Percentiles rank a stretch among this genome's conserved stretches.
Evolutionary conservation across 768 basidiomycete species (phyloP).

Genomic region (Lenzites betulinus): DNA sequence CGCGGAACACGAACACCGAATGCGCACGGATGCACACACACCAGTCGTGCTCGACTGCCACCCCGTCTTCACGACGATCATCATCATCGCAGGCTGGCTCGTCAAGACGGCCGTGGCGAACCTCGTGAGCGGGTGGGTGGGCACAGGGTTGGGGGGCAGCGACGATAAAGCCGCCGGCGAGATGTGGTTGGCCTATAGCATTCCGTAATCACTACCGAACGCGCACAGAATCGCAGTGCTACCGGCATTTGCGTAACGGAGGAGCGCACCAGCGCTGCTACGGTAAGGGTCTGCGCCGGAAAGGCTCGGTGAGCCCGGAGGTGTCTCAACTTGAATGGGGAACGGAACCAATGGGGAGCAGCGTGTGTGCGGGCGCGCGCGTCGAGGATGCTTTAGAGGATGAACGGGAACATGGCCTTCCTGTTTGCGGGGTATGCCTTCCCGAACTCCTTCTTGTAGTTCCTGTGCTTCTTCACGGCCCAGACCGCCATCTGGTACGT

Average conservation of each 20-base stretch:
- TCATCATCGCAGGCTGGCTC: constrained; percentile 74
- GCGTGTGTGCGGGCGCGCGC: not conserved
- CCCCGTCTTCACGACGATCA: constrained; percentile 71
- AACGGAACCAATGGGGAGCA: not conserved
- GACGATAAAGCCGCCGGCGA: constrained; percentile 57
- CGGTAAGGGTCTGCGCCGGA: not conserved
- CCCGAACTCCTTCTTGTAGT: constrained; percentile 94
- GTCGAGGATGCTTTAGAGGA: constrained; percentile 41
- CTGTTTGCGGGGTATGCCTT: constrained; percentile 74
- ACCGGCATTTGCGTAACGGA: not conserved
- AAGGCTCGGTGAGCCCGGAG: no score
- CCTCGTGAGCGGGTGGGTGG: constrained; percentile 69
- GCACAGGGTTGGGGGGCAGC: constrained; percentile 28
- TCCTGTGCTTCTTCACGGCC: constrained; percentile 88
- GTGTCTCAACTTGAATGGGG: not conserved
- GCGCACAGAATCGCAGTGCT: not conserved
- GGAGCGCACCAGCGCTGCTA: not conserved
- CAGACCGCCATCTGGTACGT: constrained; percentile 76
- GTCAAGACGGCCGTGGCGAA: constrained; percentile 65
- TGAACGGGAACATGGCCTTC: constrained; percentile 80
- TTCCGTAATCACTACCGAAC: constrained; percentile 45
- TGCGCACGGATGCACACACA: not conserved
- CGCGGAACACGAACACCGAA: not conserved
- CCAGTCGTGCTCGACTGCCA: constrained; percentile 78
- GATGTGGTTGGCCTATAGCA: constrained; percentile 82